Base-by-base conservation (phyloP, 352 stramenopile species). In the Hyaloperonospora brassicae region DNA sequence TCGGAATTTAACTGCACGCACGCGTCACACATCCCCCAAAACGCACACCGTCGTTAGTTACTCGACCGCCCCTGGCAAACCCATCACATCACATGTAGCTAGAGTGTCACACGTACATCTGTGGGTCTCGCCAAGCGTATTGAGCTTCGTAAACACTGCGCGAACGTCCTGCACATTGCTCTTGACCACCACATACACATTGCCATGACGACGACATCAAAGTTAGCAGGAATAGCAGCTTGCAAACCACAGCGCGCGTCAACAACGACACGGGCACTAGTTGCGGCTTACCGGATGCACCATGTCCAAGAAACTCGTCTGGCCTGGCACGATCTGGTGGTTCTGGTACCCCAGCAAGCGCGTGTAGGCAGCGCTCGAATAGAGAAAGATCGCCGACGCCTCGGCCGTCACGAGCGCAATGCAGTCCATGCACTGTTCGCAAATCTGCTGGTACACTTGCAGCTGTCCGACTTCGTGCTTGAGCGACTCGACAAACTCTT, bases 401-500 rank as follows among this genome's bases (percentile, higher is more conserved):
- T 90, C 82, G 8, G 77, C 51, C 13, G 65, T 69, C 55, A 93
- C 79, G 14, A 93, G 70, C 38, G 82, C 75, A 54, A 93, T 87
- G 34, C 87, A 71, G 52, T 93, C 82, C 52, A 76, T 63, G 61
- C 78, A 86, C 61, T 90, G 78, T 52, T 93, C 79, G 58, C 79
- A 89, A 54, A 93, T 82, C 56, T 89, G 73, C 66, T 89, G 79
- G 61, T 89, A 93, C 52, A 93, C 84, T 59, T 90, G 77, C 41
- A 90, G 62, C 58, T 93, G 79, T 55, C 80, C 68, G 25, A 90
- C 79, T 44, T 93, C 78, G 49, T 84, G 71, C 69, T 97, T 97
- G 35, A 98, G 77, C 53, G 83, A 91, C 63, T 97, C 91, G 27
- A 98, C 77, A 53, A 96, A 97, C 43, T 92, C 88, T 66, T 98